phyloP scores from a whole-genome alignment of 2,329 filamentous ascomycete genomes.

The Fusarium solani-melongenae region DNA sequence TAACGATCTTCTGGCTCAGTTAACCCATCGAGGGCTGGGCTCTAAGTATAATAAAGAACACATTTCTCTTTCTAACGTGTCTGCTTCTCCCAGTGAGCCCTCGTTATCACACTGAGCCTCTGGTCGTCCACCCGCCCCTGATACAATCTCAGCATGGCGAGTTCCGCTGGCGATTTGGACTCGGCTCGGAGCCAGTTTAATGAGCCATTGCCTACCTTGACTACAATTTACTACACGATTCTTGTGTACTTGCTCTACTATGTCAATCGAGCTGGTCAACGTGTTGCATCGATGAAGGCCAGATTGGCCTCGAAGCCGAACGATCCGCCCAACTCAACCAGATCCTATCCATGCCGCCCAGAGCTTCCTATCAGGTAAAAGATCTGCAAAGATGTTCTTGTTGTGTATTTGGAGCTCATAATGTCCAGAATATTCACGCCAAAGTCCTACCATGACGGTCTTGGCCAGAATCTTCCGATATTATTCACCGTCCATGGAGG shows the following conservation, averaged over 20 bases:
- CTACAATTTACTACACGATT: neutral
- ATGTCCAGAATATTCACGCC: constrained; percentile 11
- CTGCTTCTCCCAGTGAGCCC: neutral
- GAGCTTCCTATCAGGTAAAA: constrained; percentile 3
- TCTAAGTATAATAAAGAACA: too few relatives aligned
- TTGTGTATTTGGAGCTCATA: neutral
- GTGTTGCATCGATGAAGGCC: neutral
- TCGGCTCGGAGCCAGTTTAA: constrained; percentile 2
- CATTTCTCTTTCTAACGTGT: neutral
- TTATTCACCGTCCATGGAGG: constrained; percentile 20
- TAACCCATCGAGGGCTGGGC: too few relatives aligned
- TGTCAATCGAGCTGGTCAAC: neutral
- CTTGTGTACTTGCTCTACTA: neutral
- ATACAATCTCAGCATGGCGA: neutral
- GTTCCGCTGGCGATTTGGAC: neutral
- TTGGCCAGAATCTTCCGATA: neutral
- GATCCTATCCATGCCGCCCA: constrained; percentile 10
- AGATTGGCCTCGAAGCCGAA: neutral
- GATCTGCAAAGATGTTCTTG: neutral
- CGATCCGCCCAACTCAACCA: constrained; percentile 6
- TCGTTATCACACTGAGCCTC: neutral
- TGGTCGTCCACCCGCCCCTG: too few relatives aligned
- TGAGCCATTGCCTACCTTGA: neutral
- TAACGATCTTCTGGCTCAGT: too few relatives aligned
- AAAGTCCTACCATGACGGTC: neutral